Conservation (phyloP, 2,329 filamentous ascomycete species). For the Neofusicoccum kwambonambiense region DNA sequence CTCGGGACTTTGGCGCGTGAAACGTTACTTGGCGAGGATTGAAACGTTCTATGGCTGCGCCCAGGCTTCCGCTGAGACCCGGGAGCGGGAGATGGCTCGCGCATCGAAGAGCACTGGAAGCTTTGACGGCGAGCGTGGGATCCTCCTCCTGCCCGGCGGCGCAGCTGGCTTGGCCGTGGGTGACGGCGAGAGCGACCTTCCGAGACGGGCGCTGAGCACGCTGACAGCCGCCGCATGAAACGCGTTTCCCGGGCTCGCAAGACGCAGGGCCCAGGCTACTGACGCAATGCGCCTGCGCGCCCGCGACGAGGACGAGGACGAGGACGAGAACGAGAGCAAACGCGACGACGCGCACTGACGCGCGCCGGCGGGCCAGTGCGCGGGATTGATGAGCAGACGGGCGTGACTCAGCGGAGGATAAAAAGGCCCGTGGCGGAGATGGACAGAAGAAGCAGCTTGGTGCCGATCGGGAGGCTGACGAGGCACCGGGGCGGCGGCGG, state of each 20-base stretch:
- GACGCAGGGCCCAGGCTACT: neutral
- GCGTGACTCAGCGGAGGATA: neutral
- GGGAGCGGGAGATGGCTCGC: neutral
- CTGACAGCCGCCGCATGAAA: neutral
- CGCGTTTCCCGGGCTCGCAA: neutral
- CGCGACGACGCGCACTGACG: neutral
- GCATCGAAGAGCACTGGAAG: neutral
- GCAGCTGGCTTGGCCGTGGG: neutral
- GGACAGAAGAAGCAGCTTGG: neutral
- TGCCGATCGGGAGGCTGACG: neutral
- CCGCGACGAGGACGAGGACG: neutral
- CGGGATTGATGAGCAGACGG: neutral
- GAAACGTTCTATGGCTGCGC: slow-evolving; percentile 4
- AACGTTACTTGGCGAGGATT: slow-evolving; percentile 6
- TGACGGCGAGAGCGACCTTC: neutral
- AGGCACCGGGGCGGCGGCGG: neutral
- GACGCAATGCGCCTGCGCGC: neutral
- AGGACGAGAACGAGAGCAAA: neutral
- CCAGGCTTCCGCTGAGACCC: neutral
- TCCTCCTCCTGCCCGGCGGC: neutral
- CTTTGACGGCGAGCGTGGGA: neutral
- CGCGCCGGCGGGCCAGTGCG: neutral
- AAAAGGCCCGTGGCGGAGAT: neutral
- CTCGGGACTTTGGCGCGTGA: neutral
- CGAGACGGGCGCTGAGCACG: neutral